A percentile compares a stretch with the other conserved stretches of the same genome.
Conservation (phyloP, 2,329 filamentous ascomycete species). For the Pseudohalonectria lignicola region DNA sequence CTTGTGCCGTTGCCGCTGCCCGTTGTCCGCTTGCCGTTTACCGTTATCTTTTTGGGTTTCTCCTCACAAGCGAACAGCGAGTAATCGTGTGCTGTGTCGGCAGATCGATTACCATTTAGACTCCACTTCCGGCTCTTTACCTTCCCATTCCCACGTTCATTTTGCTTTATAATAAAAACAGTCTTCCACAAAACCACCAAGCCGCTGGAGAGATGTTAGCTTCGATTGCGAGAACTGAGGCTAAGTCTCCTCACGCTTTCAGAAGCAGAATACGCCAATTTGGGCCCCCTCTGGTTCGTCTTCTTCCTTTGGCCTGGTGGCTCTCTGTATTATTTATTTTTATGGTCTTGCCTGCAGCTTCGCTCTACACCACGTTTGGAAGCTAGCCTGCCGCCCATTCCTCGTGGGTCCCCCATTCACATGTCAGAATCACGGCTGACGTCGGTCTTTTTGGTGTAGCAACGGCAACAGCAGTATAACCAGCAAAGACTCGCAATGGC, state of each 20-base stretch:
- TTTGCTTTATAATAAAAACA: background rate
- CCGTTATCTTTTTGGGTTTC: no score
- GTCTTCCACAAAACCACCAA: background rate
- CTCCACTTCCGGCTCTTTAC: background rate
- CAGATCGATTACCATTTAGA: no score
- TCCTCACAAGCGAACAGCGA: no score
- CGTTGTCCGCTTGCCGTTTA: no score
- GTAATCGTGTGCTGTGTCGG: no score
- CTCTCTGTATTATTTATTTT: constrained; percentile 2
- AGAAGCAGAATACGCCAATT: constrained; percentile 13
- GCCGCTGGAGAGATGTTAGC: constrained; percentile 18
- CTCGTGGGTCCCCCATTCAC: background rate
- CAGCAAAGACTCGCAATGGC: constrained; percentile 38
- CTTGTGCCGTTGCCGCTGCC: no score
- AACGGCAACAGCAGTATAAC: constrained; percentile 1
- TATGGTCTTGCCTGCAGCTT: constrained; percentile 1
- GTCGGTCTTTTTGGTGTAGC: background rate
- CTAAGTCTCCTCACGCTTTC: constrained; percentile 21
- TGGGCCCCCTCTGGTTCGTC: constrained; percentile 4
- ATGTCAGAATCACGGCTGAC: constrained; percentile 2
- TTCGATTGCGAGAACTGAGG: constrained; percentile 21
- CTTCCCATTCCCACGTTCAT: background rate
- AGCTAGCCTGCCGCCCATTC: background rate
- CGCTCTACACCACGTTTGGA: background rate
- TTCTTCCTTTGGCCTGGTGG: constrained; percentile 1